Conservation (phyloP, 352 stramenopile species). For the Phytophthora uliginosa region DNA sequence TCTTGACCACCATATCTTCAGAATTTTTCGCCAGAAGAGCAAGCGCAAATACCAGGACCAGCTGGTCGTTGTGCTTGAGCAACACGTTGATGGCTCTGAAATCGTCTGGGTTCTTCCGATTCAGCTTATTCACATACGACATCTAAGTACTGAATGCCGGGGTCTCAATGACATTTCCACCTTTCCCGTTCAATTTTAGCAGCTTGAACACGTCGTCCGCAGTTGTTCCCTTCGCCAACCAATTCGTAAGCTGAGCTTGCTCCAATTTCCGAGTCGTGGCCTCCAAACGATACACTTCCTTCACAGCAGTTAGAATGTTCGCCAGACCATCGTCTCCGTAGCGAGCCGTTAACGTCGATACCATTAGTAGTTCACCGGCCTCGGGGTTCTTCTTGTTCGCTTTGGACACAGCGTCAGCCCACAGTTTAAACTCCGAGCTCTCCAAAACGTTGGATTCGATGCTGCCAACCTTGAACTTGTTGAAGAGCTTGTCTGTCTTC, state of each 20-base stretch:
- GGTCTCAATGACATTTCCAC: not conserved
- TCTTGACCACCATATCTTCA: too few relatives aligned
- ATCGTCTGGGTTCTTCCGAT: not conserved
- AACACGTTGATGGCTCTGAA: not conserved
- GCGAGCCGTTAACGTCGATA: not conserved
- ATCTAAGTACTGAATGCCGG: not conserved
- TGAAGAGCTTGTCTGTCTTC: not conserved
- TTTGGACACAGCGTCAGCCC: not conserved
- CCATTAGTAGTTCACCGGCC: not conserved
- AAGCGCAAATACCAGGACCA: too few relatives aligned
- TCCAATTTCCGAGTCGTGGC: not conserved
- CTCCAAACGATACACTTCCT: not conserved
- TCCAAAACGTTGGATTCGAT: not conserved
- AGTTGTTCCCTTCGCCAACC: not conserved
- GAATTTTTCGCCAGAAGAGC: too few relatives aligned
- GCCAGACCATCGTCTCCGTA: not conserved
- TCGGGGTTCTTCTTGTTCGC: not conserved
- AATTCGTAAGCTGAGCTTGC: not conserved
- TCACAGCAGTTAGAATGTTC: not conserved
- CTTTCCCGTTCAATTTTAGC: not conserved
- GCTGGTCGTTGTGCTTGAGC: not conserved
- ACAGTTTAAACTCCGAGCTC: not conserved
- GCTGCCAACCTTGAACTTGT: not conserved
- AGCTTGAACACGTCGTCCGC: not conserved
- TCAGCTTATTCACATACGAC: not conserved